Base-by-base conservation (phyloP, 2,329 filamentous ascomycete species). In the Endoconidiophora laricicola region DNA sequence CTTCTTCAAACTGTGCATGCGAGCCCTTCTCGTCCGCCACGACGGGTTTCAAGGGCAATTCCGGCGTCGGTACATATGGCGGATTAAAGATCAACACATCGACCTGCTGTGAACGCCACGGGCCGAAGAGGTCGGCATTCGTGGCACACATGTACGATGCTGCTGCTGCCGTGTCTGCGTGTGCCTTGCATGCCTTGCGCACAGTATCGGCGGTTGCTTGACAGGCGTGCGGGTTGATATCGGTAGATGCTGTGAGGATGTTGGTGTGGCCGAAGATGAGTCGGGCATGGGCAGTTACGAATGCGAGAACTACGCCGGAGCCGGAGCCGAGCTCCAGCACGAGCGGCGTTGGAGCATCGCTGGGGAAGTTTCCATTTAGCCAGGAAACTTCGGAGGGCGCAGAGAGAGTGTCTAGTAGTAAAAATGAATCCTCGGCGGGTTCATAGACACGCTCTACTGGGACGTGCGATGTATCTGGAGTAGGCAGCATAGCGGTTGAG, bases 61-160 rank as follows among this genome's bases (percentile, higher is more conserved):
- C 75, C 23, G 81, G 73, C 2, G 88, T 93, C 2, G 91, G 91
- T 12, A 98, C 91, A 62, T 98, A 98, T 0, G 91, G 91, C 48
- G 91, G 91, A 61, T 98, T 98, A 72, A 96, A 98, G 24, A 98
- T 74, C 55, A 98, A 72, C 9, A 98, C 73, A 61, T 98, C 91
- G 4, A 94, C 73, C 38, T 66, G 65, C 3, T 24, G 14, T 10
- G 46, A 52, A 0, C 67, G 60, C 39, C 93, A 66, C 0, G 80
- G 68, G 2, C 73, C 64, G 3, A 73, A 71, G 0, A 98, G 71
- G 60, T 96, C 86, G 1, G 76, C 81, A 52, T 78, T 78, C 23
- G 81, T 61, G 16, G 81, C 74, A 39, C 78, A 81, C 6, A 91
- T 64, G 57, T 82, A 85, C 12, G 63, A 64, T 5, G 50, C 52